Evolutionary conservation across 2,329 filamentous ascomycete genomes (phyloP).

Genomic region (Apiospora saccharicola): DNA sequence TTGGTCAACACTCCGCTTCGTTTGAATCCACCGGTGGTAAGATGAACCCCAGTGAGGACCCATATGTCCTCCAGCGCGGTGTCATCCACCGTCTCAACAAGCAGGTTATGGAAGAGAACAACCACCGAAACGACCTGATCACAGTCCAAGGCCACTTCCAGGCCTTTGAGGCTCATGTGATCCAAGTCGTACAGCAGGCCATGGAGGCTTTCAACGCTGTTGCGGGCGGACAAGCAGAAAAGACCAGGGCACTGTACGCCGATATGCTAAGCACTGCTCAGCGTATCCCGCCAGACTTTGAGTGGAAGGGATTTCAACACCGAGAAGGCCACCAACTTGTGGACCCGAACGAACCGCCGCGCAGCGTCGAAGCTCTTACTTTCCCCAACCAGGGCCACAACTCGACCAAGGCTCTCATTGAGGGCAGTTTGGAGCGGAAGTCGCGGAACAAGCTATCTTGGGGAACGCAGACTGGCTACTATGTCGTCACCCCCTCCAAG

Average conservation of each 20-base stretch:
- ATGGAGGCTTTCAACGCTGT: slow-evolving; percentile 85
- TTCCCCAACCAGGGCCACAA: slow-evolving; percentile 91
- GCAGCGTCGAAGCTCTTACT: slow-evolving; percentile 74
- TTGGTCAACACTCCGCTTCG: slow-evolving; percentile 83
- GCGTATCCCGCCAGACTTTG: slow-evolving; percentile 82
- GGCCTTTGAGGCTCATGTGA: slow-evolving; percentile 84
- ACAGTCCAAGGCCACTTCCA: slow-evolving; percentile 90
- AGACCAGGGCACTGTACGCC: slow-evolving; percentile 79
- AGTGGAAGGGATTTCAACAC: slow-evolving; percentile 86
- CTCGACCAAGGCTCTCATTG: slow-evolving; percentile 82
- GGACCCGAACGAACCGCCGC: slow-evolving; percentile 76
- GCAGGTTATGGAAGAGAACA: slow-evolving; percentile 95
- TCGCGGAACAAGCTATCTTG: slow-evolving; percentile 82
- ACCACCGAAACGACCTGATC: slow-evolving; percentile 89
- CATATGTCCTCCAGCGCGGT: slow-evolving; percentile 85
- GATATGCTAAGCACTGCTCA: slow-evolving; percentile 83
- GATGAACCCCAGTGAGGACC: slow-evolving; percentile 77
- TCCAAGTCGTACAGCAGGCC: slow-evolving; percentile 82
- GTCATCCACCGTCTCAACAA: slow-evolving; percentile 85
- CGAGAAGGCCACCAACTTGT: slow-evolving; percentile 78
- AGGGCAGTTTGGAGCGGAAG: slow-evolving; percentile 90
- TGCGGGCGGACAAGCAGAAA: slow-evolving; percentile 81
- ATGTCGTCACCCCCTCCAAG: slow-evolving; percentile 86
- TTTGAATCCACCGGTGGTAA: slow-evolving; percentile 80
- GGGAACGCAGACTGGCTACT: slow-evolving; percentile 83